Base-by-base conservation (phyloP, 1,284 basidiomycete species). In the Mixia osmundae region DNA sequence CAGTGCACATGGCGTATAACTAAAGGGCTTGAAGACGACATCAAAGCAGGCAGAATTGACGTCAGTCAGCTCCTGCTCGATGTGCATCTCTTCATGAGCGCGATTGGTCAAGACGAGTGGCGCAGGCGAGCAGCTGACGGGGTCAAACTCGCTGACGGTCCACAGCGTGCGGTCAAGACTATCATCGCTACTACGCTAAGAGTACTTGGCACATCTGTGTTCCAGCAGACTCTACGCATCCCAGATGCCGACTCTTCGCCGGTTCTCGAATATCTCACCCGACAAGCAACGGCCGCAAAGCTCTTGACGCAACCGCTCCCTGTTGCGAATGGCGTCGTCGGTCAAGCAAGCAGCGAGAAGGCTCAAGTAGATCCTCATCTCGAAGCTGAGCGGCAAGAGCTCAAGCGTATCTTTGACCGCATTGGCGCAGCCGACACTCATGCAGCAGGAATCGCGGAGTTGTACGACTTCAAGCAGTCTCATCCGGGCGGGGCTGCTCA, bases 1-100 rank as follows among this genome's bases (percentile, higher is more conserved):
- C 53, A 61, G 63, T 99, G 91, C 57, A 70, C 97, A 23, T 97
- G 91, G 91, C 97, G 97, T 60, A 63, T 95, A 36, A 85, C 85
- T 7, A 71, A 89, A 47, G 83, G 80, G 46, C 78, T 95, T 31
- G 83, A 85, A 11, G 76, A 83, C 47, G 82, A 89, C 54, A 64
- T 99, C 30, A 68, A 69, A 44, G 76, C 82, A 37, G 64, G 69
- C 5, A 65, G 71, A 20, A 63, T 99, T 30, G 75, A 82, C 53
- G 75, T 85, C 14, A 73, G 80, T 12, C 76, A 82, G 46, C 60
- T 99, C 15, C 76, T 97, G 52, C 74, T 74, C n/a, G 76, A 87
- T 7, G 74, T 97, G 41, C 91, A 99, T 54, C 71, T 80, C 44
- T 95, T 97, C 59, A 56, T 97, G 34, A 77, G 85, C 53, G 77